These are phyloP conservation scores for Limonium bicolor DNA, from an alignment of 148 eudicot species.

Conservation along the genomic window DNA sequence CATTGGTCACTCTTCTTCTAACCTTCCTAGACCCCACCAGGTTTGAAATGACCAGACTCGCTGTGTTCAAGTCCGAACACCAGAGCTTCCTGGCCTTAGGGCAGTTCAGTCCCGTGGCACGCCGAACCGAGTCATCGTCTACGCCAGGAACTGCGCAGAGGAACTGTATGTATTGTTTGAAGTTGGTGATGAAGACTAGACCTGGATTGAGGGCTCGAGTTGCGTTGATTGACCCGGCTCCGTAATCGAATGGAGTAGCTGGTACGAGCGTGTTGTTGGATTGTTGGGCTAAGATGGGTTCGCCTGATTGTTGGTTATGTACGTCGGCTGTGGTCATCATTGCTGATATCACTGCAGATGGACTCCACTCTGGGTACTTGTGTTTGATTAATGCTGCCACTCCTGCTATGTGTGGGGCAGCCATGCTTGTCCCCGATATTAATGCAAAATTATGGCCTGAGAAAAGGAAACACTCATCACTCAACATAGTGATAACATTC, in stretches of 20 bases:
- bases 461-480: slow-evolving; percentile 6
- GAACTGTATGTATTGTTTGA: slow-evolving; percentile 34
- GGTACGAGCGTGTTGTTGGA: slow-evolving; percentile 23
- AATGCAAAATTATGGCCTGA: slow-evolving; percentile 50
- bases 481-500: too few species aligned
- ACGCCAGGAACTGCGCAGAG: slow-evolving; percentile 54
- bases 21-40: slow-evolving; percentile 49
- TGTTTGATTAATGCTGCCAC: slow-evolving; percentile 56
- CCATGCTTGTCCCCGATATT: slow-evolving; percentile 70
- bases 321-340: slow-evolving; percentile 51
- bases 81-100: slow-evolving; percentile 18
- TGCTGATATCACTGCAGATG: slow-evolving; percentile 45
- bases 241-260: slow-evolving; percentile 49
- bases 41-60: slow-evolving; percentile 42
- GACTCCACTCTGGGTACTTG: slow-evolving; percentile 44
- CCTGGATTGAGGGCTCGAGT: slow-evolving; percentile 46
- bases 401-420: slow-evolving; percentile 55
- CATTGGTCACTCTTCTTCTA: slow-evolving; percentile 33
- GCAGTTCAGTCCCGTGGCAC: slow-evolving; percentile 34
- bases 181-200: slow-evolving; percentile 29
- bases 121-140: slow-evolving; percentile 44
- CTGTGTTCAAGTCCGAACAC: slow-evolving; percentile 49
- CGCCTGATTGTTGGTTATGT: slow-evolving; percentile 17
- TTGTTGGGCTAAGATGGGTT: slow-evolving; percentile 38
- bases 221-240: slow-evolving; percentile 40